phyloP scores from a whole-genome alignment of 805 yeast genomes.

The Saturnispora ahearnii region DNA sequence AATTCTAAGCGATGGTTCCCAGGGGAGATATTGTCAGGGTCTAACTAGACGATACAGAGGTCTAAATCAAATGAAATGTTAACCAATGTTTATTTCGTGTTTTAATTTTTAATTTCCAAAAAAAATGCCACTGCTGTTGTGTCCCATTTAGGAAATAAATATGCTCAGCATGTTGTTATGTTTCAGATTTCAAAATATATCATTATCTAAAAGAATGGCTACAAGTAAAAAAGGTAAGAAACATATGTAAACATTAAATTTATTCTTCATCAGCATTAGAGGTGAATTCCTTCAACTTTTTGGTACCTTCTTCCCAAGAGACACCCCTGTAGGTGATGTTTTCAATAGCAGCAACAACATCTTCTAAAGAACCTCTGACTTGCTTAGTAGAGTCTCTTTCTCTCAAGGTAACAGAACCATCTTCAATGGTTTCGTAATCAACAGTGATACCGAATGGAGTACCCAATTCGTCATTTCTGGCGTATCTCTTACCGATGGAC shows the following conservation, averaged over 20 bases:
- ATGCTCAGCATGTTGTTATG: neutral
- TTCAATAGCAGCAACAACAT: constrained; percentile 61
- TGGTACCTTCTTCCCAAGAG: constrained; percentile 83
- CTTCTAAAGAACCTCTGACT: constrained; percentile 83
- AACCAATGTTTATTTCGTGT: neutral
- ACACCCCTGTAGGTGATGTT: constrained; percentile 64
- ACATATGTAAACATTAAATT: neutral
- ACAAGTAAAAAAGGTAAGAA: no score
- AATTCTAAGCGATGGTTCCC: no score
- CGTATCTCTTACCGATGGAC: constrained; percentile 94
- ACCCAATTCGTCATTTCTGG: constrained; percentile 97
- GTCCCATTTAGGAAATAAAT: neutral
- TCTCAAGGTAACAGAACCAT: constrained; percentile 84
- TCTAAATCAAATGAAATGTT: neutral
- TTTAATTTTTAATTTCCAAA: neutral
- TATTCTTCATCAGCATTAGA: constrained; percentile 43
- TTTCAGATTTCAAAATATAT: neutral
- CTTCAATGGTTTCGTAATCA: constrained; percentile 87
- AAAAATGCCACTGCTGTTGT: neutral
- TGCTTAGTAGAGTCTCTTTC: constrained; percentile 96
- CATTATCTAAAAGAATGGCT: no score
- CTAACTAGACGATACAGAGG: neutral
- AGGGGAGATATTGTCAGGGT: no score
- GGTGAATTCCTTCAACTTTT: constrained; percentile 62
- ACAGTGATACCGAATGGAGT: constrained; percentile 98